These are phyloP conservation scores for Cercospora zeina DNA, from an alignment of 2,329 filamentous ascomycete genomes.

Conservation along the genomic window DNA sequence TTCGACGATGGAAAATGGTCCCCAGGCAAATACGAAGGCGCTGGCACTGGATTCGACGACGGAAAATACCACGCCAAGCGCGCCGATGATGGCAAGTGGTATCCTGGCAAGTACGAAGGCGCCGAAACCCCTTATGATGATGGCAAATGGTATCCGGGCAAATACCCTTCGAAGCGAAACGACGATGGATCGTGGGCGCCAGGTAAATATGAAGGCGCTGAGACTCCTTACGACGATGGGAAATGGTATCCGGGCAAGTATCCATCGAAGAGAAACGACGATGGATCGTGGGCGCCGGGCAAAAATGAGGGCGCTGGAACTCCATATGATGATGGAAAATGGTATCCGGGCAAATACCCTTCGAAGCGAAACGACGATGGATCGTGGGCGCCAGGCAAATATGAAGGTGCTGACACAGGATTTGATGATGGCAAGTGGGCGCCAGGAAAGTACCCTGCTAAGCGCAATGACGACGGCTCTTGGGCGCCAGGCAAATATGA, in stretches of 20 bases:
- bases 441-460: background rate
- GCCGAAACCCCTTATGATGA: background rate
- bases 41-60: background rate
- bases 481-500: slow-evolving; percentile 1
- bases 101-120: background rate
- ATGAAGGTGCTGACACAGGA: background rate
- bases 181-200: background rate
- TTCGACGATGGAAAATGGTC: slow-evolving; percentile 9
- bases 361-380: background rate
- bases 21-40: slow-evolving; percentile 7
- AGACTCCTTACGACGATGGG: background rate
- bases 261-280: background rate
- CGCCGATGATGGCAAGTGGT: background rate
- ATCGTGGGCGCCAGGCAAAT: background rate
- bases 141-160: background rate
- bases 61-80: too few relatives aligned
- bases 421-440: background rate
- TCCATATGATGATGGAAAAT: slow-evolving; percentile 1
- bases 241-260: background rate
- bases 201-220: background rate
- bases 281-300: background rate
- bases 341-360: background rate
- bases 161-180: background rate
- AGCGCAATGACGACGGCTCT: background rate
- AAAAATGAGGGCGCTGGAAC: background rate